Percentiles rank a stretch among this genome's conserved stretches.
Conservation (phyloP, 1,284 basidiomycete genomes). For the Trametes hirsuta region DNA sequence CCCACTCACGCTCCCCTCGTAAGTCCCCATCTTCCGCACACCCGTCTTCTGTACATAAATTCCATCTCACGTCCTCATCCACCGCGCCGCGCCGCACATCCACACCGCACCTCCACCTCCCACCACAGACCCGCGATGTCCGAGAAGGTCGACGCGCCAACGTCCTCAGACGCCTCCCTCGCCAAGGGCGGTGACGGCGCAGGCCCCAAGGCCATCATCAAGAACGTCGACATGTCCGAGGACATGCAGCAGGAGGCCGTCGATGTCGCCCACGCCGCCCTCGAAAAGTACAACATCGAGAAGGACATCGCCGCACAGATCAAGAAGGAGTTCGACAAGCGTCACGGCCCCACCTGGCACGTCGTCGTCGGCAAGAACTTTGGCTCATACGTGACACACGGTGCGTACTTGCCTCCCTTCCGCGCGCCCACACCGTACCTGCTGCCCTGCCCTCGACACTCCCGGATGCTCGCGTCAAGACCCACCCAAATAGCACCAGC, state of each 20-base stretch:
- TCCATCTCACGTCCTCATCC: too few relatives aligned
- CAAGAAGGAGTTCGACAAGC: slow-evolving; percentile 96
- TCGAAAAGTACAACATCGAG: slow-evolving; percentile 93
- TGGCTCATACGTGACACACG: slow-evolving; percentile 97
- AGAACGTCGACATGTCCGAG: slow-evolving; percentile 96
- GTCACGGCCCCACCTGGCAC: slow-evolving; percentile 95
- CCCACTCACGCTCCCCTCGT: too few relatives aligned
- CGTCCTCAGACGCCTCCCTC: slow-evolving; percentile 54
- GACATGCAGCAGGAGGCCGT: slow-evolving; percentile 95
- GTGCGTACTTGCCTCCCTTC: slow-evolving; percentile 50
- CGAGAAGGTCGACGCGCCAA: slow-evolving; percentile 63
- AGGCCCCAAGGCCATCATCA: slow-evolving; percentile 85
- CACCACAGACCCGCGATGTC: slow-evolving; percentile 46
- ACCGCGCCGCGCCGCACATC: too few relatives aligned
- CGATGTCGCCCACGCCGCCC: slow-evolving; percentile 82
- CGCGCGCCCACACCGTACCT: too few relatives aligned
- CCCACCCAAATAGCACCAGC: too few relatives aligned
- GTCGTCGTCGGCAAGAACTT: slow-evolving; percentile 98
- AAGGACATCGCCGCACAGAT: slow-evolving; percentile 98
- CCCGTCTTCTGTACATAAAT: too few relatives aligned
- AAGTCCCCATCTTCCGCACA: too few relatives aligned
- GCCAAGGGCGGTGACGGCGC: slow-evolving; percentile 44
- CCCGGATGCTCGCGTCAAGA: neutral
- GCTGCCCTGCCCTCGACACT: neutral
- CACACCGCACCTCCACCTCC: too few relatives aligned